phyloP scores from a whole-genome alignment of 169 alveolate genomes.

The Perkinsus marinus region DNA sequence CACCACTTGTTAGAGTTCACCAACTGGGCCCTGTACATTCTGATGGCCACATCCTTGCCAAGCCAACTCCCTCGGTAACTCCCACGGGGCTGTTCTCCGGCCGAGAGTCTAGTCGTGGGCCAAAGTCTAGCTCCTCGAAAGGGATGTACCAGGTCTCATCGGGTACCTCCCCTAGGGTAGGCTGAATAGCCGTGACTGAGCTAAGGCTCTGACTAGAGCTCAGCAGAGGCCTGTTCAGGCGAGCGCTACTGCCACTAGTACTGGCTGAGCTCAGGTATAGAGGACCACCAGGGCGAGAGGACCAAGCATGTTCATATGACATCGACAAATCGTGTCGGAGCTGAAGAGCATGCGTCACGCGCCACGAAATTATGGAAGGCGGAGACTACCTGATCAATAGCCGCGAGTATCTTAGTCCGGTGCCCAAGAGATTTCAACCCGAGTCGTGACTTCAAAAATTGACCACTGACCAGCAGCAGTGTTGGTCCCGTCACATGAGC shows the following conservation, averaged over 20 bases:
- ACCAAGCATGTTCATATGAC: neutral
- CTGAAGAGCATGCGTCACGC: neutral
- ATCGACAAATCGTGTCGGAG: neutral
- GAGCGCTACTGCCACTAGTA: neutral
- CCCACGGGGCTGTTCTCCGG: neutral
- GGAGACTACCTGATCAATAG: neutral
- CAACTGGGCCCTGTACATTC: conserved; percentile 3
- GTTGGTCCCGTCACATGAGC: neutral
- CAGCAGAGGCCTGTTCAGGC: neutral
- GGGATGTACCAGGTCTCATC: neutral
- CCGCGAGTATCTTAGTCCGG: neutral
- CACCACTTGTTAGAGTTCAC: conserved; percentile 17
- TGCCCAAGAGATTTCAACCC: neutral
- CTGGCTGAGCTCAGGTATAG: neutral
- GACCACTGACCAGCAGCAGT: neutral
- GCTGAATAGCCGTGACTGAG: neutral
- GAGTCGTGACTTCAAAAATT: neutral
- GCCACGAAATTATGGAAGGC: neutral
- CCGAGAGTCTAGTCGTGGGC: neutral
- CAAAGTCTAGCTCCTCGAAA: neutral
- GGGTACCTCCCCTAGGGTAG: neutral
- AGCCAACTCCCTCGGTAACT: conserved; percentile 23
- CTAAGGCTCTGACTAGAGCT: neutral
- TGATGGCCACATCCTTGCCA: conserved; percentile 33
- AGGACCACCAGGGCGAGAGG: neutral